These are phyloP conservation scores for Pueraria montana DNA, from an alignment of 306 rosid species.

Conservation along the genomic window DNA sequence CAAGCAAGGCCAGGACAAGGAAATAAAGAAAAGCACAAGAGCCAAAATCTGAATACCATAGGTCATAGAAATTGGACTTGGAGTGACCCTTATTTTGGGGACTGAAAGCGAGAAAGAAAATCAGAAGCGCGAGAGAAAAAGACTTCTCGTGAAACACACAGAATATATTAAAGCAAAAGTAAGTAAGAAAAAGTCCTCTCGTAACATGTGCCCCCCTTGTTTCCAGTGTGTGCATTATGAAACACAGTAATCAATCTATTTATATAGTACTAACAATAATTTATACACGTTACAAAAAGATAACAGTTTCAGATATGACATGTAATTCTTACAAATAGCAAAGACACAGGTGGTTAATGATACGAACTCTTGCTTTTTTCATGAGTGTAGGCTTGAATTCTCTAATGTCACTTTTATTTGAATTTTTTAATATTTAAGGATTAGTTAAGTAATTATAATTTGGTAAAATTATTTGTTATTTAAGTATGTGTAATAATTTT, in stretches of 20 bases:
- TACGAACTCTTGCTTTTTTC: too few species aligned
- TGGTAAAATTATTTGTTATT: too few species aligned
- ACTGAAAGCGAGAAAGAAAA: conserved; percentile 58
- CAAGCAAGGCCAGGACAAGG: conserved; percentile 54
- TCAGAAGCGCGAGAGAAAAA: conserved; percentile 14
- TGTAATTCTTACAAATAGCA: neutral
- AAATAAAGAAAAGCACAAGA: conserved; percentile 53
- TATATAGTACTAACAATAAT: neutral
- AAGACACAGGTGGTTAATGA: neutral
- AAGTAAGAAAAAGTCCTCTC: conserved; percentile 49
- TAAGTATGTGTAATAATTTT: too few species aligned
- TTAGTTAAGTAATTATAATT: too few species aligned
- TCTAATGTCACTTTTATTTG: too few species aligned
- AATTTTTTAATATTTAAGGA: too few species aligned
- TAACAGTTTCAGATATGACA: conserved; percentile 11
- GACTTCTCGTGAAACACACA: conserved; percentile 67
- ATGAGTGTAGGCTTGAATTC: too few species aligned
- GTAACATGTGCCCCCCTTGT: conserved; percentile 71
- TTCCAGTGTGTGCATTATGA: conserved; percentile 68
- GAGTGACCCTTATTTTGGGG: conserved; percentile 58
- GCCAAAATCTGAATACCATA: conserved; percentile 60
- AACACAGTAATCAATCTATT: neutral
- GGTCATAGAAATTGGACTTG: conserved; percentile 45
- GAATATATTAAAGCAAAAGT: conserved; percentile 51
- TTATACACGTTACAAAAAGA: neutral